Conservation (phyloP, 768 basidiomycete genomes). For the Aureoboletus auriporus region DNA sequence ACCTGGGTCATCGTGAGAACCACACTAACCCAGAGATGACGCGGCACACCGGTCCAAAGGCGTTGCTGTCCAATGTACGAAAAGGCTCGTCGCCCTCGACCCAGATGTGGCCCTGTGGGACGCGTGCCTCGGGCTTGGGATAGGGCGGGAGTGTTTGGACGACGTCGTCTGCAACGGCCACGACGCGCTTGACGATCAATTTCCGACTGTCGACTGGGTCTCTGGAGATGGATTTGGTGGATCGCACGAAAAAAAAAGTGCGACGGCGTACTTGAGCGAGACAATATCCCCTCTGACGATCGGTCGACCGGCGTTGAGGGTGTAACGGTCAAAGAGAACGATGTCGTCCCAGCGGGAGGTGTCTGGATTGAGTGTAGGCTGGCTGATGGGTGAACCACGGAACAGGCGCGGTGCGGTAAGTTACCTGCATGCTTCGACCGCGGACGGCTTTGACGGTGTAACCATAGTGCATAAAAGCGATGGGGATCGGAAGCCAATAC, state of each 20-base stretch:
- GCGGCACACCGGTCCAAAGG: constrained; percentile 58
- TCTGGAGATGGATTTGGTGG: constrained; percentile 30
- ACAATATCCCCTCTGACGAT: constrained; percentile 62
- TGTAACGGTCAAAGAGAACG: constrained; percentile 56
- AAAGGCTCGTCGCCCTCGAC: constrained; percentile 49
- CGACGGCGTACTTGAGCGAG: constrained; percentile 45
- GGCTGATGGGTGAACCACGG: background rate
- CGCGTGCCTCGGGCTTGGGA: constrained; percentile 45
- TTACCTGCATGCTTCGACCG: constrained; percentile 76
- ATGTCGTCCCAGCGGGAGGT: constrained; percentile 57
- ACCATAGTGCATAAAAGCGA: constrained; percentile 47
- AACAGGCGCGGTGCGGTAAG: background rate
- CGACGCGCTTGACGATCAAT: constrained; percentile 61
- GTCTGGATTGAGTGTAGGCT: constrained; percentile 73
- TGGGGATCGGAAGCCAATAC: constrained; percentile 56
- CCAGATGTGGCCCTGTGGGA: constrained; percentile 69
- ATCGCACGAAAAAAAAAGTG: too few relatives aligned
- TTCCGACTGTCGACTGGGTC: constrained; percentile 54
- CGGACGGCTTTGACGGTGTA: constrained; percentile 51
- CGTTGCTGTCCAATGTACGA: constrained; percentile 67
- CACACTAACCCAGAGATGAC: too few relatives aligned
- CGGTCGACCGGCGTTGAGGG: constrained; percentile 31
- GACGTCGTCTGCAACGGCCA: constrained; percentile 58
- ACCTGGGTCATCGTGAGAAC: constrained; percentile 19
- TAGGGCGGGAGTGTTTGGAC: constrained; percentile 70